Percentiles rank a stretch among this genome's conserved stretches.
Conservation (phyloP, 495 filamentous ascomycete genomes). For the Neurospora hispaniola region DNA sequence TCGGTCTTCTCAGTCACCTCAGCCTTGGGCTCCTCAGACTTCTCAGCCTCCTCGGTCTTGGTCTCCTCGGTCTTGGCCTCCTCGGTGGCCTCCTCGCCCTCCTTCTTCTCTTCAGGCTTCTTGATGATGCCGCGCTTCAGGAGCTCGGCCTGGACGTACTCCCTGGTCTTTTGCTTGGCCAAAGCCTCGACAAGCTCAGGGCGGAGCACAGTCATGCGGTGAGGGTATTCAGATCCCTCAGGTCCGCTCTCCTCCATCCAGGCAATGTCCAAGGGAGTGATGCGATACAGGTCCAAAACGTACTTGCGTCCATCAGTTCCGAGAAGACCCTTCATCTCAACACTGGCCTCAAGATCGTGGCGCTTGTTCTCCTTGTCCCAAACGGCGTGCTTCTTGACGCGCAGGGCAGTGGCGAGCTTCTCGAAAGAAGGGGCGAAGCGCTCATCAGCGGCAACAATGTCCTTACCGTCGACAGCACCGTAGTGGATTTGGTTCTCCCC, state of each 20-base stretch:
- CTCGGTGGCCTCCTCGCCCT: conserved; percentile 16
- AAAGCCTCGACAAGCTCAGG: conserved; percentile 80
- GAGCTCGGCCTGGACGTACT: conserved; percentile 71
- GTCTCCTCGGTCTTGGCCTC: conserved; percentile 16
- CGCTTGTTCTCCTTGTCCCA: conserved; percentile 94
- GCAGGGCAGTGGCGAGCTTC: conserved; percentile 76
- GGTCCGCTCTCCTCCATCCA: conserved; percentile 67
- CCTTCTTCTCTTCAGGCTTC: conserved; percentile 16
- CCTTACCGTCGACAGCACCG: conserved; percentile 94
- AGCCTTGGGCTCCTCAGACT: conserved; percentile 19
- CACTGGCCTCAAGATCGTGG: conserved; percentile 87
- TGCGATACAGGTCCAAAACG: conserved; percentile 89
- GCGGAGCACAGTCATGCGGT: conserved; percentile 87
- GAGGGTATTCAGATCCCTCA: conserved; percentile 61
- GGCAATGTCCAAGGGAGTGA: conserved; percentile 80
- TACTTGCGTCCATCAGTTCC: conserved; percentile 98
- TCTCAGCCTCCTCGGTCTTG: conserved; percentile 12
- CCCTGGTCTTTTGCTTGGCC: conserved; percentile 73
- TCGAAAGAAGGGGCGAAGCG: conserved; percentile 76
- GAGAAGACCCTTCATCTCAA: conserved; percentile 94
- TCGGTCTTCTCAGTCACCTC: conserved; percentile 15
- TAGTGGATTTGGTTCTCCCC: conserved; percentile 99
- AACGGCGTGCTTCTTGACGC: conserved; percentile 88
- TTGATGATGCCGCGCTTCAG: conserved; percentile 39
- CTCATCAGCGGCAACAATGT: conserved; percentile 82